Conservation (phyloP, 176 grass and related monocot species). For the Melocanna baccifera region DNA sequence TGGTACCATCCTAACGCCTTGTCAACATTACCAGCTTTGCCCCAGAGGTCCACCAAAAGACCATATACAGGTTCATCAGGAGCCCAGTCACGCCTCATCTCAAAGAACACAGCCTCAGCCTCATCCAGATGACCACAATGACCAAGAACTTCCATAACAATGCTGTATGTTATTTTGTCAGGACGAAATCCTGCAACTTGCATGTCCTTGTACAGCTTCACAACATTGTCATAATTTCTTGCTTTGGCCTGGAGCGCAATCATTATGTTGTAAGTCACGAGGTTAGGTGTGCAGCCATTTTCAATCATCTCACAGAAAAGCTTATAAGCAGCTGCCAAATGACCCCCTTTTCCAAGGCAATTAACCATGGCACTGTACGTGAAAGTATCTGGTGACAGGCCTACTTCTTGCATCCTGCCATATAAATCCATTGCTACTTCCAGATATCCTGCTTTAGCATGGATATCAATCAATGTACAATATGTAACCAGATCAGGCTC, state of each 20-base stretch:
- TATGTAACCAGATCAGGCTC: constrained; percentile 84
- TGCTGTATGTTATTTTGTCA: constrained; percentile 97
- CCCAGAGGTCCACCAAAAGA: constrained; percentile 91
- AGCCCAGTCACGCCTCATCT: constrained; percentile 87
- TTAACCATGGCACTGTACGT: constrained; percentile 98
- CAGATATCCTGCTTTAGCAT: constrained; percentile 91
- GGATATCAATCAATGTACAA: constrained; percentile 89
- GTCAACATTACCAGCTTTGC: constrained; percentile 86
- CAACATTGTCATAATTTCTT: constrained; percentile 78
- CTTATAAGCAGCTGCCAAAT: constrained; percentile 64
- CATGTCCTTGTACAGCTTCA: constrained; percentile 97
- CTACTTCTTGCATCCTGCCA: constrained; percentile 70
- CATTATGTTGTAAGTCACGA: constrained; percentile 98
- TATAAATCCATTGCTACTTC: constrained; percentile 81
- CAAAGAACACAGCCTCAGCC: constrained; percentile 70
- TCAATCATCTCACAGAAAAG: constrained; percentile 93
- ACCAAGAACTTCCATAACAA: constrained; percentile 91
- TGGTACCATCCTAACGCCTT: constrained; percentile 77
- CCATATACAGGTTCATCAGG: constrained; percentile 96
- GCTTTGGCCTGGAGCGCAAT: constrained; percentile 90
- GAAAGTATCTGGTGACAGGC: constrained; percentile 83
- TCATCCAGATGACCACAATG: constrained; percentile 80
- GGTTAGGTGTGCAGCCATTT: constrained; percentile 82
- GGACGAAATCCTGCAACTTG: constrained; percentile 86
- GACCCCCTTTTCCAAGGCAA: constrained; percentile 89